Evolutionary conservation across 139 green algal species (phyloP).

Genomic region (Penium margaritaceum): DNA sequence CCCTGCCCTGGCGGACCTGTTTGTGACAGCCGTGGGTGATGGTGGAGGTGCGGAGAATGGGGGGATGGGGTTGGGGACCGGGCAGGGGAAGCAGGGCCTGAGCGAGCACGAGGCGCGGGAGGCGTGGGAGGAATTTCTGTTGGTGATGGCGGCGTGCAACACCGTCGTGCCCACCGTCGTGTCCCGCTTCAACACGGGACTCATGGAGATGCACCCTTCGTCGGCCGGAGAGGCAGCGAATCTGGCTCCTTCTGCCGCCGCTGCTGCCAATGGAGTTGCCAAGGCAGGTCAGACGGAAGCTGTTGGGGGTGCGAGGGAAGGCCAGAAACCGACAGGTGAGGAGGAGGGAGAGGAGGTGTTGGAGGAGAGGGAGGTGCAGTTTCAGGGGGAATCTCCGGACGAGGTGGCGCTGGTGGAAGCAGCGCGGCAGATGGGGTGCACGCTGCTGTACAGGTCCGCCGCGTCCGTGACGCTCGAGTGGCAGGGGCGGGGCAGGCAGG

Average conservation of each 20-base stretch:
- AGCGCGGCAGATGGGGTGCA: conserved; percentile 59
- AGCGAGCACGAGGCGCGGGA: neutral
- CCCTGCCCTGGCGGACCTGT: too few species aligned
- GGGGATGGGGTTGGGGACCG: too few species aligned
- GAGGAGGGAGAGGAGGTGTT: neutral
- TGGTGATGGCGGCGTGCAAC: conserved; percentile 39
- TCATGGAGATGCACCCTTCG: neutral
- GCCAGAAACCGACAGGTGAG: neutral
- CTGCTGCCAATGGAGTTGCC: neutral
- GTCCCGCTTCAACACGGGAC: neutral
- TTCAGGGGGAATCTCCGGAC: conserved; percentile 74
- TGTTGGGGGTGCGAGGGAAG: neutral
- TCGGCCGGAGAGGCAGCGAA: neutral
- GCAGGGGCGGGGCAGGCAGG: neutral
- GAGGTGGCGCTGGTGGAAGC: conserved; percentile 88
- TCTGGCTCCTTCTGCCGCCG: too few species aligned
- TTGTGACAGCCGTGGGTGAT: too few species aligned
- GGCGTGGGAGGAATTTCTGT: conserved; percentile 13
- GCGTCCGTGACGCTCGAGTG: neutral
- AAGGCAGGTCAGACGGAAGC: neutral
- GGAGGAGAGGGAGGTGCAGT: conserved; percentile 16
- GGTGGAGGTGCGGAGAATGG: too few species aligned
- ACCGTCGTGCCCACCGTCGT: conserved; percentile 23
- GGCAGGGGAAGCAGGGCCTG: too few species aligned
- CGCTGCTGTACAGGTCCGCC: conserved; percentile 5